Percentiles rank a stretch among this genome's conserved stretches.
Conservation (phyloP, 1,139 yeast genomes). For the Taphrina pruni region DNA sequence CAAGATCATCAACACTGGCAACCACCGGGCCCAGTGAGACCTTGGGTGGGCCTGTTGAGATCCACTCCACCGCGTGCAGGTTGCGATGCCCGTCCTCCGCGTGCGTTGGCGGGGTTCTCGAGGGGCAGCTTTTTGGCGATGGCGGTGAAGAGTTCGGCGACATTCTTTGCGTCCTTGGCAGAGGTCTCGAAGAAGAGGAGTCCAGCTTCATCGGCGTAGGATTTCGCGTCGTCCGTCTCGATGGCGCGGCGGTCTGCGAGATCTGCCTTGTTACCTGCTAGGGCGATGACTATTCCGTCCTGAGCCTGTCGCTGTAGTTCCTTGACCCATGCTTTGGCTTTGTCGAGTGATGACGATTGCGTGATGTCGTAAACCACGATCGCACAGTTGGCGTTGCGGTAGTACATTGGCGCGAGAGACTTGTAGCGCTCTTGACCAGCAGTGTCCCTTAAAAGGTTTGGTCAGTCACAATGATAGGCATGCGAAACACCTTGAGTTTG, state of each 20-base stretch:
- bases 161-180: slow-evolving; percentile 88
- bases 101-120: slow-evolving; percentile 32
- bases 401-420: slow-evolving; percentile 87
- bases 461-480: background rate
- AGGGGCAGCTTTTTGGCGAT: slow-evolving; percentile 56
- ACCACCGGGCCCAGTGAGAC: slow-evolving; percentile 39
- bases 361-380: slow-evolving; percentile 80
- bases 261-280: slow-evolving; percentile 85
- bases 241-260: slow-evolving; percentile 63
- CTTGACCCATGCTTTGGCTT: slow-evolving; percentile 95
- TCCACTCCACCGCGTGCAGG: slow-evolving; percentile 39
- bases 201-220: slow-evolving; percentile 73
- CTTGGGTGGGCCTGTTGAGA: slow-evolving; percentile 31
- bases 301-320: slow-evolving; percentile 91
- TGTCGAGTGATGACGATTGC: slow-evolving; percentile 69
- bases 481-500: too few species aligned
- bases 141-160: slow-evolving; percentile 76
- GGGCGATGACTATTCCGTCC: slow-evolving; percentile 79
- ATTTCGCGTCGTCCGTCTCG: slow-evolving; percentile 60
- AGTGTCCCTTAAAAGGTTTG: slow-evolving; percentile 67
- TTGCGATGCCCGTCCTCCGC: slow-evolving; percentile 35
- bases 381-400: slow-evolving; percentile 86
- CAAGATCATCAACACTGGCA: slow-evolving; percentile 28
- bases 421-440: slow-evolving; percentile 95
- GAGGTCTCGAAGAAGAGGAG: slow-evolving; percentile 87